Percentiles rank a stretch among this genome's conserved stretches.
Conservation (phyloP, 1,284 basidiomycete genomes). For the Sporisorium sorghi region DNA sequence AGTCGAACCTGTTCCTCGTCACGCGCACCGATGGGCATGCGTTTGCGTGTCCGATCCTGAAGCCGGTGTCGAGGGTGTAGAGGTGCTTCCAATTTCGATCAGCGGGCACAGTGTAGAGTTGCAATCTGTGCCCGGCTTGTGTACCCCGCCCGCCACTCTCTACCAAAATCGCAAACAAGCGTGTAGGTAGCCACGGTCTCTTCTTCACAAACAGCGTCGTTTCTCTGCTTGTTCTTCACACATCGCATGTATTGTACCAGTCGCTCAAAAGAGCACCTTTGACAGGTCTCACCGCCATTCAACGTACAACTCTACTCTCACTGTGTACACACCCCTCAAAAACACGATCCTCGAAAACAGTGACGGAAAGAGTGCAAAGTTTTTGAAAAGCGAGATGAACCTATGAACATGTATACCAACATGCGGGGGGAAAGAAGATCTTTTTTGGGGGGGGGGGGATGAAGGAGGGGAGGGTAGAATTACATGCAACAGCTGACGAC, state of each 20-base stretch:
- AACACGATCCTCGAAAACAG: neutral
- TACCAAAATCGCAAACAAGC: too few species aligned
- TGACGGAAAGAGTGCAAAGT: slow-evolving; percentile 3
- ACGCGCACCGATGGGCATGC: slow-evolving; percentile 19
- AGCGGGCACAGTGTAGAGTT: too few species aligned
- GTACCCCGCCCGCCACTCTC: too few species aligned
- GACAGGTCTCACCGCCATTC: neutral
- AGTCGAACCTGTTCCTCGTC: slow-evolving; percentile 17
- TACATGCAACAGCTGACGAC: slow-evolving; percentile 30
- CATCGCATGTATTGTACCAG: too few species aligned
- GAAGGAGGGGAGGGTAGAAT: slow-evolving; percentile 25
- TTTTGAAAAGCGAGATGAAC: slow-evolving; percentile 45
- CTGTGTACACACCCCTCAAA: too few species aligned
- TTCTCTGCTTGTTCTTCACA: too few species aligned
- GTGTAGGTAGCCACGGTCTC: too few species aligned
- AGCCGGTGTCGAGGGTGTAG: neutral
- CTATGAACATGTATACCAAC: slow-evolving; percentile 16
- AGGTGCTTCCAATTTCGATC: too few species aligned
- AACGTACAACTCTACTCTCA: neutral
- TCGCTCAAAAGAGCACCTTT: too few species aligned
- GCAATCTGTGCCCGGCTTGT: too few species aligned
- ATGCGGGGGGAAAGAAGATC: slow-evolving; percentile 5
- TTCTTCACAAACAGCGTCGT: too few species aligned
- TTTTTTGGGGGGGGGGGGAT: slow-evolving; percentile 17
- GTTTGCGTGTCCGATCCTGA: slow-evolving; percentile 1